Evolutionary conservation across 768 basidiomycete genomes (phyloP).

Genomic region (Phaeotremella fagi): DNA sequence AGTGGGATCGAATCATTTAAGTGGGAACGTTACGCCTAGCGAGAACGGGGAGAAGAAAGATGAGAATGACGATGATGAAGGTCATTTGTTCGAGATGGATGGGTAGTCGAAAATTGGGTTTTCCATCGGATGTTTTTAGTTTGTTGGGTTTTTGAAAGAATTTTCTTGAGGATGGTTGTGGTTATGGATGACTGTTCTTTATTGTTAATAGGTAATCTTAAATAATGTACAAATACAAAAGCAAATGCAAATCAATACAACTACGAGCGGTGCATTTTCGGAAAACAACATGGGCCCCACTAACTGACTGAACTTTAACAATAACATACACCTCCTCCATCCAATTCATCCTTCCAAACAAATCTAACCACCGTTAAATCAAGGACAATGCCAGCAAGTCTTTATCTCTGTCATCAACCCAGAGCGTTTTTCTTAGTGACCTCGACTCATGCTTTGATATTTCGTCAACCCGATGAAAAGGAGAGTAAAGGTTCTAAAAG

Average conservation of each 20-base stretch:
- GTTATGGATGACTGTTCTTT: too few species aligned
- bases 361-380: neutral
- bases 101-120: too few species aligned
- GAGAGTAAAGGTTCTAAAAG: conserved; percentile 28
- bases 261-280: too few species aligned
- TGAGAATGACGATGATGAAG: conserved; percentile 41
- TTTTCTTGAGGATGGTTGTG: too few species aligned
- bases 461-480: conserved; percentile 37
- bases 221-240: neutral
- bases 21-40: neutral
- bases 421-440: conserved; percentile 41
- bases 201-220: neutral
- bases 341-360: neutral
- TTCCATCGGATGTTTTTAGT: too few species aligned
- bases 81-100: conserved; percentile 42
- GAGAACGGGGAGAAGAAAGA: conserved; percentile 2
- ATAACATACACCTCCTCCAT: neutral
- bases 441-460: conserved; percentile 39
- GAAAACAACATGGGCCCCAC: too few species aligned
- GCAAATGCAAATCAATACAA: too few species aligned
- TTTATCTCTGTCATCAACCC: conserved; percentile 41
- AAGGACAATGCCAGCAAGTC: conserved; percentile 39
- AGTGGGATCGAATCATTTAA: neutral
- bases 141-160: too few species aligned
- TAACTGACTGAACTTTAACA: too few species aligned